Conservation (phyloP, 176 grass and related monocot species). For the Oryza rufipogon region DNA sequence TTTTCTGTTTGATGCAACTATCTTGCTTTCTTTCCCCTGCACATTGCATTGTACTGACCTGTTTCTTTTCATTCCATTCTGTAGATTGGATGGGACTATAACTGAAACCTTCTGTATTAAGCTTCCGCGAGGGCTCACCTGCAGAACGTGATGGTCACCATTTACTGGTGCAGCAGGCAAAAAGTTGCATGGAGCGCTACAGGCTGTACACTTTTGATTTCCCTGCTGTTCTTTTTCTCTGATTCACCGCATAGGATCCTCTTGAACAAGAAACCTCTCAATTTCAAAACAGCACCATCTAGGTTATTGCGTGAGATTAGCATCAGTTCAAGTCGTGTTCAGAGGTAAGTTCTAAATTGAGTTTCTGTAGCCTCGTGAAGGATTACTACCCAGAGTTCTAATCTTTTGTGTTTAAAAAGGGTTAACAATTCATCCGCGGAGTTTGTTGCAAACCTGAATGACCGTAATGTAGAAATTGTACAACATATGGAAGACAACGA, state of each 20-base stretch:
- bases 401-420: conserved; percentile 6
- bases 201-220: conserved; percentile 21
- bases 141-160: conserved; percentile 33
- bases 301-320: conserved; percentile 29
- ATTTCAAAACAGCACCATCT: conserved; percentile 19
- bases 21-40: neutral
- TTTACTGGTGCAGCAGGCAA: conserved; percentile 20
- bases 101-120: conserved; percentile 23
- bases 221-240: conserved; percentile 8
- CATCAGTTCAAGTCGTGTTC: neutral
- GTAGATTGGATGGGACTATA: neutral
- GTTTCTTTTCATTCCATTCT: neutral
- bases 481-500: conserved; percentile 27
- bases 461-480: conserved; percentile 17
- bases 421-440: conserved; percentile 6
- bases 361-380: neutral
- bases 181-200: conserved; percentile 4
- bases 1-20: neutral
- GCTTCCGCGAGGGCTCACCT: neutral
- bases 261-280: conserved; percentile 5
- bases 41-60: neutral
- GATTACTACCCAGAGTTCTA: conserved; percentile 7
- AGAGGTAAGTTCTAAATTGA: conserved; percentile 29
- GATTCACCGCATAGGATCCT: neutral
- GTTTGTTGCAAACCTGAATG: conserved; percentile 10